A percentile compares a stretch with the other conserved stretches of the same genome.
phyloP scores from a whole-genome alignment of 306 rosid genomes.

The Cicer chorassanicum region DNA sequence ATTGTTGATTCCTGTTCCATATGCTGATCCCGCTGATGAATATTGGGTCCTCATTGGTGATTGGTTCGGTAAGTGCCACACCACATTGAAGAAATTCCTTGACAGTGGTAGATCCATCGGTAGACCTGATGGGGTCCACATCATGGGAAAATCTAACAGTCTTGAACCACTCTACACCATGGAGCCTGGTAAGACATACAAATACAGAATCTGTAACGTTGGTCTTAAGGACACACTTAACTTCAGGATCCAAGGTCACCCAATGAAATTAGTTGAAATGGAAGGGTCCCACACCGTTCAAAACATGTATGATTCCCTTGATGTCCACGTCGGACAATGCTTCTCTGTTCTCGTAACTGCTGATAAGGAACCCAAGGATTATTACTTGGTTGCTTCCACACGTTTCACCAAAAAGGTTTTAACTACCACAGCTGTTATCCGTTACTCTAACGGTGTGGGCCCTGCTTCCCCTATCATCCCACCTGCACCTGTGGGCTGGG shows the following conservation, averaged over 20 bases:
- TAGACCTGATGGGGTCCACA: constrained; percentile 69
- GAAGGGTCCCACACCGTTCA: constrained; percentile 89
- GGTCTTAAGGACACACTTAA: constrained; percentile 73
- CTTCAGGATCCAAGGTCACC: constrained; percentile 76
- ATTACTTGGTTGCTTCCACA: constrained; percentile 70
- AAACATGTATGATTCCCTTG: constrained; percentile 70
- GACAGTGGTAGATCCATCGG: constrained; percentile 70
- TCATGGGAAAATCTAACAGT: constrained; percentile 58
- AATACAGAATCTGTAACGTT: constrained; percentile 72
- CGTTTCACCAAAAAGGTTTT: constrained; percentile 60
- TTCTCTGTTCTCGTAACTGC: constrained; percentile 68
- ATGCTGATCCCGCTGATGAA: constrained; percentile 78
- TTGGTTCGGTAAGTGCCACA: constrained; percentile 72
- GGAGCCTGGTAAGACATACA: constrained; percentile 81
- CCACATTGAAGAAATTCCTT: constrained; percentile 47
- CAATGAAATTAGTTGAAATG: constrained; percentile 73
- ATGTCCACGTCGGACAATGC: constrained; percentile 83
- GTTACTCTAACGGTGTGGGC: constrained; percentile 49
- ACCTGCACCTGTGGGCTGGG: constrained; percentile 70
- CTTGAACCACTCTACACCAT: constrained; percentile 62
- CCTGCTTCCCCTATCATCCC: constrained; percentile 56
- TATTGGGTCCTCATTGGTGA: constrained; percentile 74
- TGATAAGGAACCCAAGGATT: constrained; percentile 64
- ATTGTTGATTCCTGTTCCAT: constrained; percentile 78
- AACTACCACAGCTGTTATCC: constrained; percentile 52